phyloP scores from a whole-genome alignment of 2,329 filamentous ascomycete species.

The Teratosphaeria nubilosa region DNA sequence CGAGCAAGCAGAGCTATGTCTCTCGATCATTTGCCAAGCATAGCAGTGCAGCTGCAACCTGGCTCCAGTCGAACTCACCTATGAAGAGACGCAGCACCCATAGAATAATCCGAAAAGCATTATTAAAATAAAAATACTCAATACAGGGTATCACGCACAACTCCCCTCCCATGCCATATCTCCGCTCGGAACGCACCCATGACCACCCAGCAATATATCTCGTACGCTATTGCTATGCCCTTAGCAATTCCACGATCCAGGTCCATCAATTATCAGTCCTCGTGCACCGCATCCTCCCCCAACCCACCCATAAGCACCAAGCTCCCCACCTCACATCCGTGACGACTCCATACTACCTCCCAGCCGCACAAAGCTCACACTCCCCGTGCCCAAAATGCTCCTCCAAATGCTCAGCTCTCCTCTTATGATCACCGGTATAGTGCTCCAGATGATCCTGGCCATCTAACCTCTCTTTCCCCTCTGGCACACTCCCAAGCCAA shows the following conservation, averaged over 20 bases:
- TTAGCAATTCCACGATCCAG: not conserved
- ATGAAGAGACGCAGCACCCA: not conserved
- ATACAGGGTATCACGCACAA: not conserved
- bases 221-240: not conserved
- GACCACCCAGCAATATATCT: not conserved
- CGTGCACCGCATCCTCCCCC: not conserved
- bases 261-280: not conserved
- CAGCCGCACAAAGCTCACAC: constrained; percentile 10
- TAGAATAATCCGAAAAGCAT: not conserved
- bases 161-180: not conserved
- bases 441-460: constrained; percentile 36
- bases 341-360: constrained; percentile 7
- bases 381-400: not conserved
- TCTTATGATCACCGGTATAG: constrained; percentile 22
- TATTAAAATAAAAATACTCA: not conserved
- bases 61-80: not conserved
- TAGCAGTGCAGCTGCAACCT: not conserved
- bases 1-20: not conserved
- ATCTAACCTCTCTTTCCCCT: constrained; percentile 33
- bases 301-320: not conserved
- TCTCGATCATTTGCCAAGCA: not conserved
- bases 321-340: constrained; percentile 1
- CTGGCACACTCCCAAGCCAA: constrained; percentile 36
- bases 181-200: not conserved
- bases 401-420: not conserved